These are phyloP conservation scores for Vinca major DNA, from an alignment of 305 asterid genomes.

Conservation along the genomic window DNA sequence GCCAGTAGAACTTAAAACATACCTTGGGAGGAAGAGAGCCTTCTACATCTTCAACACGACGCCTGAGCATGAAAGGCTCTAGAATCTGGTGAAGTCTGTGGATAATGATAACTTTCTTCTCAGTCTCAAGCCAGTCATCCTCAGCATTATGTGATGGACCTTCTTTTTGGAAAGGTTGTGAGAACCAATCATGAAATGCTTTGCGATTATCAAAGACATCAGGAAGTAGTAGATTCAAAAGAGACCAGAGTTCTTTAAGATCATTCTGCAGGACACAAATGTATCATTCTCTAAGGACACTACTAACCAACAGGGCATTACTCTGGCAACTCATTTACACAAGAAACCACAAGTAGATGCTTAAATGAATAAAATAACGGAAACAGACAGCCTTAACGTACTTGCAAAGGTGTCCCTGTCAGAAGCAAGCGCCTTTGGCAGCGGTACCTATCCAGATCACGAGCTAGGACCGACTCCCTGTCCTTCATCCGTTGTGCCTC, in stretches of 20 bases:
- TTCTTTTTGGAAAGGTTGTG: constrained; percentile 97
- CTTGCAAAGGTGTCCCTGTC: constrained; percentile 99
- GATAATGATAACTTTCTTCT: constrained; percentile 95
- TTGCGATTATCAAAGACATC: constrained; percentile 95
- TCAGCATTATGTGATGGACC: constrained; percentile 69
- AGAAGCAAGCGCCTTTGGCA: constrained; percentile 99
- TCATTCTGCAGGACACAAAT: constrained; percentile 62
- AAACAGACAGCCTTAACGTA: constrained; percentile 15
- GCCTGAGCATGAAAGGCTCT: constrained; percentile 99
- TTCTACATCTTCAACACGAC: constrained; percentile 99
- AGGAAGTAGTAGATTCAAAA: constrained; percentile 88
- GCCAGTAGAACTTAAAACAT: constrained; percentile 16
- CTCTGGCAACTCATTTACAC: not conserved
- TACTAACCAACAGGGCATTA: not conserved
- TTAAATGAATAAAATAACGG: constrained; percentile 1
- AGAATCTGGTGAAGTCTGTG: constrained; percentile 98
- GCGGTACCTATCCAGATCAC: constrained; percentile 98
- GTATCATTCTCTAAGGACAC: not conserved
- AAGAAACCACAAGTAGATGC: not conserved
- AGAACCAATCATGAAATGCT: constrained; percentile 99
- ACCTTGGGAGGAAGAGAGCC: constrained; percentile 99
- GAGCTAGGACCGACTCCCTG: constrained; percentile 97
- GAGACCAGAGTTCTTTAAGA: constrained; percentile 99
- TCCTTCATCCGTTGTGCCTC: constrained; percentile 99
- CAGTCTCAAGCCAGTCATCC: constrained; percentile 99